Conservation (phyloP, 2,329 filamentous ascomycete species). For the Paramyrothecium roridum region DNA sequence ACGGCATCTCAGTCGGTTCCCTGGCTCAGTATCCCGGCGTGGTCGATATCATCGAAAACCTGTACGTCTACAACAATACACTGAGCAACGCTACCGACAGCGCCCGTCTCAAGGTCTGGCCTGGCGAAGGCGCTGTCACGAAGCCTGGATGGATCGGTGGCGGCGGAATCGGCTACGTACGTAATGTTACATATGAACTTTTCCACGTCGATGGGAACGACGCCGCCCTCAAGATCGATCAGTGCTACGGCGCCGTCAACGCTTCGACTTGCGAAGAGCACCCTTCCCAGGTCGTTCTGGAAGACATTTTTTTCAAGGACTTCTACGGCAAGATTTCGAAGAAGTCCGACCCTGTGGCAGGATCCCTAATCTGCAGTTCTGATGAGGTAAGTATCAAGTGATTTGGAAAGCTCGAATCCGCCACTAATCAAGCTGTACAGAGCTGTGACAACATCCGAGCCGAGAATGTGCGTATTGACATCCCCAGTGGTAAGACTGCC, state of each 20-base stretch:
- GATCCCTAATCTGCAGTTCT: conserved; percentile 18
- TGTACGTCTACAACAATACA: conserved; percentile 58
- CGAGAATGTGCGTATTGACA: conserved; percentile 40
- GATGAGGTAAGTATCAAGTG: conserved; percentile 12
- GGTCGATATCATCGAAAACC: conserved; percentile 63
- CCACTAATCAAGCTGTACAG: conserved; percentile 1
- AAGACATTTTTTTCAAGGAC: conserved; percentile 18
- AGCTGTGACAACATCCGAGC: conserved; percentile 44
- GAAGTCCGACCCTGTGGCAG: conserved; percentile 16
- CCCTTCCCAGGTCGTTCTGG: conserved; percentile 11
- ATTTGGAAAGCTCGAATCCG: not conserved
- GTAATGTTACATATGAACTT: conserved; percentile 65
- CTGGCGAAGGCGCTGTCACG: conserved; percentile 34
- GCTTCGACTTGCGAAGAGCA: conserved; percentile 4
- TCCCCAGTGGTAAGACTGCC: conserved; percentile 40
- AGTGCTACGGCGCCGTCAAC: conserved; percentile 12
- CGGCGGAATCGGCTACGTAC: conserved; percentile 45
- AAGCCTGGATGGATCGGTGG: conserved; percentile 55
- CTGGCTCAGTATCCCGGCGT: conserved; percentile 62
- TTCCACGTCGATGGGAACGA: conserved; percentile 60
- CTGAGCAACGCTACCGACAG: conserved; percentile 59
- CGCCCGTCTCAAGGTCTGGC: conserved; percentile 72
- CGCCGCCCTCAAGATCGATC: conserved; percentile 15
- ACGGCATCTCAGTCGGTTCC: conserved; percentile 70
- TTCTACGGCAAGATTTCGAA: conserved; percentile 16